A percentile compares a stretch with the other conserved stretches of the same genome.
phyloP scores from a whole-genome alignment of 2,329 filamentous ascomycete genomes.

The Cyphellophora attinorum region DNA sequence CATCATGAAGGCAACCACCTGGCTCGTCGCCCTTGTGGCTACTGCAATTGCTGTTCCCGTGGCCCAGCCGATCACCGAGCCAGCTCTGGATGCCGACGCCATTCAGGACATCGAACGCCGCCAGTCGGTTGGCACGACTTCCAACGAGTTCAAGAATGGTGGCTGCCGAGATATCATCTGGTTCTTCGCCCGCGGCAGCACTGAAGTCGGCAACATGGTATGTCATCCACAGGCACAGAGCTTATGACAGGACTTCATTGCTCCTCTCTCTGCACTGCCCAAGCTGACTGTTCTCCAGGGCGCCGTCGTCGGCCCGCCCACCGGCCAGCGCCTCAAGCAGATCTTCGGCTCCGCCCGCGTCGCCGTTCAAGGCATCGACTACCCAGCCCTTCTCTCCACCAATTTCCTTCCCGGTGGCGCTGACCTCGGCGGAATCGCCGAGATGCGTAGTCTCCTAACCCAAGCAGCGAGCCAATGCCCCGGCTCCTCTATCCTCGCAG shows the following conservation, averaged over 20 bases:
- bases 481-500: conserved; percentile 1
- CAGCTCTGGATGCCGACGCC: neutral
- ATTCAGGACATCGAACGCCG: neutral
- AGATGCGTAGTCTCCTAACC: conserved; percentile 4
- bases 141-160: conserved; percentile 30
- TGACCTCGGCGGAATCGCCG: conserved; percentile 3
- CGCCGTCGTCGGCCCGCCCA: conserved; percentile 22
- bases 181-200: conserved; percentile 40
- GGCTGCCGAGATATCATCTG: conserved; percentile 35
- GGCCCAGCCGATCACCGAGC: neutral
- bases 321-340: conserved; percentile 20
- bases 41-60: neutral
- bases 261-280: too few relatives aligned
- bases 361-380: conserved; percentile 5
- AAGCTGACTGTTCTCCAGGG: too few relatives aligned
- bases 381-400: conserved; percentile 3
- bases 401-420: conserved; percentile 4
- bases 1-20: too few relatives aligned
- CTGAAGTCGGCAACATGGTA: conserved; percentile 41
- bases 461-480: conserved; percentile 3
- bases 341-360: conserved; percentile 2
- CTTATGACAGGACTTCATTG: neutral
- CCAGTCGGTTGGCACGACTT: conserved; percentile 8
- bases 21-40: too few relatives aligned
- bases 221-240: too few relatives aligned